Percentiles rank a stretch among this genome's conserved stretches.
These are phyloP conservation scores for Salix caprea DNA, from an alignment of 345 rosid species.

Conservation along the genomic window DNA sequence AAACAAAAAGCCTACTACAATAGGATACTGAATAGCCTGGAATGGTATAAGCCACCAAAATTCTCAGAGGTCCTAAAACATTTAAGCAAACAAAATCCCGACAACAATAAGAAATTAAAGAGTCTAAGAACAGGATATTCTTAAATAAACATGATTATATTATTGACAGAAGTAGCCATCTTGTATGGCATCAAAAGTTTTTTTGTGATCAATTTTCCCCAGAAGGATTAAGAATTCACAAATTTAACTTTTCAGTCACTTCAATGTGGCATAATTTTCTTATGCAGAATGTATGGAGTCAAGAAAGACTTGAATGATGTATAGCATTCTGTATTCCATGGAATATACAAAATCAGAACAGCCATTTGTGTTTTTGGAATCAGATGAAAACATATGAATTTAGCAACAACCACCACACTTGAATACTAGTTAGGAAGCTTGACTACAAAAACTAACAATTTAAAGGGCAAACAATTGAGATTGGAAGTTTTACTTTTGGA, in stretches of 20 bases:
- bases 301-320: not conserved
- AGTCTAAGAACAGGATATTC: not conserved
- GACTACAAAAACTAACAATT: not conserved
- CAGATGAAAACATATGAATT: not conserved
- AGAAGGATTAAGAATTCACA: not conserved
- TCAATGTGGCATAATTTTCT: not conserved
- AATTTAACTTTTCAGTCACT: not conserved
- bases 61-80: too few species aligned
- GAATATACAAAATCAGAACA: not conserved
- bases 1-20: too few species aligned
- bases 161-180: not conserved
- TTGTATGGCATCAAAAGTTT: not conserved
- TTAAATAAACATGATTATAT: not conserved
- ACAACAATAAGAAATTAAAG: not conserved
- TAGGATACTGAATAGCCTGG: too few species aligned
- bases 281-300: not conserved
- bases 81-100: too few species aligned
- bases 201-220: not conserved
- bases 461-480: not conserved
- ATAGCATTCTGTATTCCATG: not conserved
- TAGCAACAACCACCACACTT: not conserved
- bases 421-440: not conserved
- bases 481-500: constrained; percentile 55
- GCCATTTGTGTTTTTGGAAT: not conserved
- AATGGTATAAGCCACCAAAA: too few species aligned